Evolutionary conservation across 2,329 filamentous ascomycete species (phyloP).

Genomic region (Aureobasidium lini): DNA sequence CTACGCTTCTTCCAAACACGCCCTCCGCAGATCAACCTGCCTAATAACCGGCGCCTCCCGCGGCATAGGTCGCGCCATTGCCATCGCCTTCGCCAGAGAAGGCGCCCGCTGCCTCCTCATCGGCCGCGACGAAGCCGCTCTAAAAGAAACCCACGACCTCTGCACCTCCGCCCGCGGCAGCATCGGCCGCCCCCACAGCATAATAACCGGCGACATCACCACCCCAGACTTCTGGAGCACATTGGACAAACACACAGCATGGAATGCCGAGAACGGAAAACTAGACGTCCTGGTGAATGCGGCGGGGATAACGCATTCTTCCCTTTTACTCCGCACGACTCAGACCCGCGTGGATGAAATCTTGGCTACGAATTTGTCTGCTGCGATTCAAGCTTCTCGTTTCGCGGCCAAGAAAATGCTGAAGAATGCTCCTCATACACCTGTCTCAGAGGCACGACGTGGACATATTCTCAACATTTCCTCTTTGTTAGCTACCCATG

Average conservation of each 20-base stretch:
- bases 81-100: constrained; percentile 40
- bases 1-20: constrained; percentile 3
- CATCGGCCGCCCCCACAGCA: background rate
- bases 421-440: constrained; percentile 40
- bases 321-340: constrained; percentile 52
- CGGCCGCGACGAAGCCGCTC: constrained; percentile 11
- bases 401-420: constrained; percentile 44
- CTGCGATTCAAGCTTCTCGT: constrained; percentile 57
- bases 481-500: constrained; percentile 63
- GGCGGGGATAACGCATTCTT: constrained; percentile 63
- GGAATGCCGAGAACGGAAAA: background rate
- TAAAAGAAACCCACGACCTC: background rate
- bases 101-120: constrained; percentile 29
- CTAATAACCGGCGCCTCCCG: constrained; percentile 46
- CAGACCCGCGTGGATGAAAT: constrained; percentile 48
- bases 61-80: constrained; percentile 43
- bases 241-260: background rate
- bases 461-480: constrained; percentile 67
- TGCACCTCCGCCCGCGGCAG: background rate
- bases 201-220: constrained; percentile 12
- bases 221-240: constrained; percentile 12
- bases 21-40: constrained; percentile 14
- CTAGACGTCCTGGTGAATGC: constrained; percentile 67
- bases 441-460: background rate
- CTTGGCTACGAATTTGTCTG: constrained; percentile 62